Base-by-base conservation (phyloP, 495 filamentous ascomycete genomes). In the Xanthoparmelia taractica region DNA sequence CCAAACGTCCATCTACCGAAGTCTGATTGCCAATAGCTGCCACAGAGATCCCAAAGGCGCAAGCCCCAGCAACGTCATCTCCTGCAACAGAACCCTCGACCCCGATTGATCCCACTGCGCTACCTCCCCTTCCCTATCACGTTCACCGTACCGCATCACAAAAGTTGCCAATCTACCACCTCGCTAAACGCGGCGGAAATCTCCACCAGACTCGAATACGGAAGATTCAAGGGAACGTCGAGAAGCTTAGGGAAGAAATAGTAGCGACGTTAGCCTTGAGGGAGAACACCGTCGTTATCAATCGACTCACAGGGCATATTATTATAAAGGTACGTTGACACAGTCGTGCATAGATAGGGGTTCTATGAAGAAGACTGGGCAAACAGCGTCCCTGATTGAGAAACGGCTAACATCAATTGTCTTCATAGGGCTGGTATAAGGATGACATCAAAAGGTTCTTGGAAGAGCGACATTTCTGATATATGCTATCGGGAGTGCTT, bases 131-230 rank as follows among this genome's bases (percentile, higher is more conserved):
- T 47, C 82, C 85, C 27, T 98, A 92, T 81, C 84, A 85, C 65
- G 80, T 98, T 60, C 76, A 77, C 58, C 88, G 89, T 56, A 93
- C 90, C 8, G 71, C 76, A 13, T 85, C 84, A 27, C 84, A 87
- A 59, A 83, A 92, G 66, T 75, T 91, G 3, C 85, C 91, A 17
- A 82, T 97, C n/a, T 98, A 98, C 73, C 76, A 85, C 6, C 74
- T 84, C 59, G 73, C 74, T 60, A 93, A 92, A 75, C 79, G 84
- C 25, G 91, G 90, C 31, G 91, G 92, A 3, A 95, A 89, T 62
- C 77, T 85, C 66, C 83, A 86, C 69, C 73, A 87, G 67, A 96
- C 94, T 7, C 73, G 80, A 66, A 77, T 98, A 58, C 85, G 89
- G 69, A 90, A 88, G 74, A 82, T 90, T 45, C 84, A 90, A 64